A percentile compares a stretch with the other conserved stretches of the same genome.
Evolutionary conservation across 306 rosid genomes (phyloP).

Genomic region (Cucumis cinereus): DNA sequence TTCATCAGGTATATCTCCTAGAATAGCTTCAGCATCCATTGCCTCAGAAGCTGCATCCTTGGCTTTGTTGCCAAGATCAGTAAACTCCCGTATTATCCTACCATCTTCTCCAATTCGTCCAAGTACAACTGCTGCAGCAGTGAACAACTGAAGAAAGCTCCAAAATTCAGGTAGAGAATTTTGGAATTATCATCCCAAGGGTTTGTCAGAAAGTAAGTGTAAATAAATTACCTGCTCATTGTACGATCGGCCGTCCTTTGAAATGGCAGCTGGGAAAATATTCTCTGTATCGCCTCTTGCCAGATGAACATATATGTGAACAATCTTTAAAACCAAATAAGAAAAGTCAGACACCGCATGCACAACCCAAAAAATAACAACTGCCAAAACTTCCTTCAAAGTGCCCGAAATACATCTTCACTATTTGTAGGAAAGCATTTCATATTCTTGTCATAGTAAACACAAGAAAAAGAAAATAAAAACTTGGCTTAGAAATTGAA

Average conservation of each 20-base stretch:
- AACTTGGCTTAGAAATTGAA: neutral
- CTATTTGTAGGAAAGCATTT: neutral
- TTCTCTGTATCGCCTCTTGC: slow-evolving; percentile 69
- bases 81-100: slow-evolving; percentile 66
- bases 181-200: neutral
- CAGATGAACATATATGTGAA: slow-evolving; percentile 76
- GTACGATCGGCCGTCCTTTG: slow-evolving; percentile 96
- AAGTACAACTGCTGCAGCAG: slow-evolving; percentile 83
- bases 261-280: slow-evolving; percentile 84
- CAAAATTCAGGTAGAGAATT: slow-evolving; percentile 4
- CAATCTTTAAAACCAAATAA: slow-evolving; percentile 50
- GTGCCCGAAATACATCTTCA: neutral
- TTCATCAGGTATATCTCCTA: slow-evolving; percentile 99
- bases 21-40: slow-evolving; percentile 80
- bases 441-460: neutral
- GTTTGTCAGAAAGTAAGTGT: neutral
- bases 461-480: neutral
- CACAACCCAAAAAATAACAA: neutral
- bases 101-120: slow-evolving; percentile 74
- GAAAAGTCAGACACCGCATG: neutral
- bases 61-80: slow-evolving; percentile 79
- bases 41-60: slow-evolving; percentile 90
- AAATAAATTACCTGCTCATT: slow-evolving; percentile 62
- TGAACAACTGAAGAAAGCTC: slow-evolving; percentile 58
- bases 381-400: neutral